phyloP scores from a whole-genome alignment of 2,329 filamentous ascomycete genomes.

The Hypoxylon sp. region DNA sequence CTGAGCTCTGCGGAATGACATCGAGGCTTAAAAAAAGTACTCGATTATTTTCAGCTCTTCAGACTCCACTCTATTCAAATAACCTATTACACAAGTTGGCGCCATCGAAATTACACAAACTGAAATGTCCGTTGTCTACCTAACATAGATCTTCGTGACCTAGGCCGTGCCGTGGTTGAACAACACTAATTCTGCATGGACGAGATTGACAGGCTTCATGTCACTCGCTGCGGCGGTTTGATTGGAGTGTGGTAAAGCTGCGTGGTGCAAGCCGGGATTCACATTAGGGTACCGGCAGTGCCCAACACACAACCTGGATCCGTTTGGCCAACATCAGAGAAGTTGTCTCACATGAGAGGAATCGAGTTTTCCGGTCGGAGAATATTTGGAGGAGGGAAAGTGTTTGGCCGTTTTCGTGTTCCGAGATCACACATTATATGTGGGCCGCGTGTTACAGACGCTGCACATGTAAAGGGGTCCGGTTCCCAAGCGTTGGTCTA shows the following conservation, averaged over 20 bases:
- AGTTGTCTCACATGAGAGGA: slow-evolving; percentile 11
- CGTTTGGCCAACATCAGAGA: slow-evolving; percentile 13
- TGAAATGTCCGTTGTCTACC: not conserved
- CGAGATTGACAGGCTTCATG: not conserved
- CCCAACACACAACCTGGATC: slow-evolving; percentile 1
- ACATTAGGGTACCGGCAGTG: not conserved
- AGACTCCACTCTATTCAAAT: not conserved
- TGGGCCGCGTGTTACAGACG: not conserved
- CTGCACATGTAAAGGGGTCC: not conserved
- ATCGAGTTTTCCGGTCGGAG: slow-evolving; percentile 1
- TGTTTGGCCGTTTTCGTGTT: slow-evolving; percentile 26
- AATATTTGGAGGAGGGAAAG: not conserved
- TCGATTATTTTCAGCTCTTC: not conserved
- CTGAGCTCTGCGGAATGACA: not conserved
- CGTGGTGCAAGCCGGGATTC: not conserved
- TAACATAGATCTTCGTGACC: not conserved
- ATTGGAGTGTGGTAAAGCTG: not conserved
- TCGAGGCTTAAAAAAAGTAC: not conserved
- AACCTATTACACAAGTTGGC: not conserved
- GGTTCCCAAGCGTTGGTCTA: not conserved
- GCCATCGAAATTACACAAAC: not conserved
- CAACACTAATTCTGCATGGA: not conserved
- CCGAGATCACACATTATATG: slow-evolving; percentile 3
- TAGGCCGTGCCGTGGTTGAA: not conserved
- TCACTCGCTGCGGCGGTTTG: not conserved